Conservation (phyloP, 495 filamentous ascomycete species). For the Annulohypoxylon nitens region DNA sequence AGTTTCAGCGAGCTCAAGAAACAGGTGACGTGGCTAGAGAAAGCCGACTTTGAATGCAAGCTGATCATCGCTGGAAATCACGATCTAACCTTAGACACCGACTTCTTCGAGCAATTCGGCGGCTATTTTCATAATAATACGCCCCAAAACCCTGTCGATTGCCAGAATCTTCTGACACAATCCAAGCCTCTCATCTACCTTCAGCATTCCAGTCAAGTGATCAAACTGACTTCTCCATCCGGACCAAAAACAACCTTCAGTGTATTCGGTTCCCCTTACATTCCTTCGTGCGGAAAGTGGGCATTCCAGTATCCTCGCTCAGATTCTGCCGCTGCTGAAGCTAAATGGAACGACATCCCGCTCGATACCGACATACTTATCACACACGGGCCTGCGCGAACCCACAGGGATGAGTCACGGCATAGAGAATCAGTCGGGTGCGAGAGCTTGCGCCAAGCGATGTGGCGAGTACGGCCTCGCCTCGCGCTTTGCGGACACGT, state of each 20-base stretch:
- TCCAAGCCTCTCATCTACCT: conserved; percentile 74
- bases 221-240: conserved; percentile 67
- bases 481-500: conserved; percentile 93
- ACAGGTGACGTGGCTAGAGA: conserved; percentile 80
- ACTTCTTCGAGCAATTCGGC: conserved; percentile 71
- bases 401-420: conserved; percentile 79
- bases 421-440: conserved; percentile 68
- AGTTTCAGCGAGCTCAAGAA: conserved; percentile 70
- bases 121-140: conserved; percentile 69
- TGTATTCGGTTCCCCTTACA: conserved; percentile 82
- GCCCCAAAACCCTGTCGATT: conserved; percentile 68
- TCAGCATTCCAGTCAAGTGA: conserved; percentile 69
- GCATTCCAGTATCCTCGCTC: conserved; percentile 75
- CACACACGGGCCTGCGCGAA: conserved; percentile 83
- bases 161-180: conserved; percentile 66
- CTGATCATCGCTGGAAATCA: conserved; percentile 90
- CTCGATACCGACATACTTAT: conserved; percentile 81
- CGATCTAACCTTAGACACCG: conserved; percentile 77
- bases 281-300: conserved; percentile 73
- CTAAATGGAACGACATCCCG: conserved; percentile 73
- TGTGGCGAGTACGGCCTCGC: conserved; percentile 81
- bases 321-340: conserved; percentile 52
- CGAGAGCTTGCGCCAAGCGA: conserved; percentile 73
- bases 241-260: conserved; percentile 77
- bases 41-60: conserved; percentile 82